Conservation (phyloP, 2,329 filamentous ascomycete species). For the Aspergillus versicolor region DNA sequence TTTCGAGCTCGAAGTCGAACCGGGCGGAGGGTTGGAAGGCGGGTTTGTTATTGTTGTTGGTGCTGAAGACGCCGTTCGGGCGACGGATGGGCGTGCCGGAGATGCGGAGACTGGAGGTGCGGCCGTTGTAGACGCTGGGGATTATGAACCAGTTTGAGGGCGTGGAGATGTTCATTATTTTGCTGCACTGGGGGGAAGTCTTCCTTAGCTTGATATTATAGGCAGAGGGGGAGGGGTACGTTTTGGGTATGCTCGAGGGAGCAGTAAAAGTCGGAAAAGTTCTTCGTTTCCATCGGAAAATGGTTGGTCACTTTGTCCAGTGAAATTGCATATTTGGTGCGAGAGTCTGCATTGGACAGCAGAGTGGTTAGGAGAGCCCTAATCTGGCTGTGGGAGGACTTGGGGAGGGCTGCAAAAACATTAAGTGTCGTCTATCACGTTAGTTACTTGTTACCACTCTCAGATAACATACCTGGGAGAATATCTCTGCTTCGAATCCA, state of each 20-base stretch:
- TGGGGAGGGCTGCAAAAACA: constrained; percentile 13
- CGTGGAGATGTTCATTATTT: background rate
- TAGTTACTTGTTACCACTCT: no score
- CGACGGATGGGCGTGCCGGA: constrained; percentile 11
- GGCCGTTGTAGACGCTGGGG: constrained; percentile 18
- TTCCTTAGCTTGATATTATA: no score
- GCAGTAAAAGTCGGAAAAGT: constrained; percentile 20
- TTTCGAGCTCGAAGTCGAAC: constrained; percentile 53
- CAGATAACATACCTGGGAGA: constrained; percentile 1
- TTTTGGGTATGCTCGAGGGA: constrained; percentile 19
- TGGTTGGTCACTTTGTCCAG: constrained; percentile 12
- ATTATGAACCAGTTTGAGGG: constrained; percentile 14
- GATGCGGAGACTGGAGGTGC: constrained; percentile 15
- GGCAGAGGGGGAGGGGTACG: background rate
- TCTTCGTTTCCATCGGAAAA: constrained; percentile 17
- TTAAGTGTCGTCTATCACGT: constrained; percentile 7
- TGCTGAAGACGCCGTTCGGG: constrained; percentile 11
- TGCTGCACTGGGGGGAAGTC: constrained; percentile 4
- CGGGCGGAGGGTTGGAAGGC: constrained; percentile 38
- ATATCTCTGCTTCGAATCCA: constrained; percentile 5
- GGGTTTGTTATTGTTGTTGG: background rate
- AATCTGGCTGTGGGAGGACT: constrained; percentile 5
- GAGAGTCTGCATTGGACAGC: constrained; percentile 2
- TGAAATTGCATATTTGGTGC: constrained; percentile 7
- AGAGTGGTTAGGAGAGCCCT: constrained; percentile 3